Evolutionary conservation across 352 stramenopile species (phyloP).

Genomic region (Globisporangium splendens): DNA sequence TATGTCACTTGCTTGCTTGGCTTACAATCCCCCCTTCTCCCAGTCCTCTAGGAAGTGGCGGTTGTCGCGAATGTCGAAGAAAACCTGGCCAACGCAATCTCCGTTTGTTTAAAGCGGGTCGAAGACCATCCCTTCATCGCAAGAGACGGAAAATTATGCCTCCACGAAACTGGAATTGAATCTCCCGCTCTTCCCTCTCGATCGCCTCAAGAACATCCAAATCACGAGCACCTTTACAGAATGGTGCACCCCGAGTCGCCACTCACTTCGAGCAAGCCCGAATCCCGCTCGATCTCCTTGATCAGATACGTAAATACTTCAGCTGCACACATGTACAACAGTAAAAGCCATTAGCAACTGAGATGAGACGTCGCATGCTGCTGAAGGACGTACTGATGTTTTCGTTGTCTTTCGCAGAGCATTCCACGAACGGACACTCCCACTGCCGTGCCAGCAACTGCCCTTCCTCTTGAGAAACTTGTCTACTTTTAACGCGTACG

Average conservation of each 20-base stretch:
- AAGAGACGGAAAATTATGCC: too few species aligned
- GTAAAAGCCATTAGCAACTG: slow-evolving; percentile 9
- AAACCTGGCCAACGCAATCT: too few species aligned
- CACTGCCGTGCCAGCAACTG: slow-evolving; percentile 87
- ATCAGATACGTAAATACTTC: slow-evolving; percentile 91
- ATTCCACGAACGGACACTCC: slow-evolving; percentile 94
- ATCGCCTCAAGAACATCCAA: not conserved
- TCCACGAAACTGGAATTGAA: too few species aligned
- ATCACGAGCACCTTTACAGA: slow-evolving; percentile 43
- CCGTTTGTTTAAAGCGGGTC: not conserved
- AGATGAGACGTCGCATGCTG: not conserved
- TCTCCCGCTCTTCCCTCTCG: not conserved
- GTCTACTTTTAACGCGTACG: slow-evolving; percentile 27
- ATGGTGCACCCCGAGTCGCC: slow-evolving; percentile 72
- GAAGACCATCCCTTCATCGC: too few species aligned
- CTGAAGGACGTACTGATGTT: slow-evolving; percentile 78
- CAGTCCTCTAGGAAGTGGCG: not conserved
- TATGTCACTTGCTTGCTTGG: not conserved
- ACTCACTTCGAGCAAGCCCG: slow-evolving; percentile 80
- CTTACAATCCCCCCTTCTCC: not conserved
- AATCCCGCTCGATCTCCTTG: slow-evolving; percentile 88
- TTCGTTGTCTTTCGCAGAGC: slow-evolving; percentile 89
- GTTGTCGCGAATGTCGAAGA: too few species aligned
- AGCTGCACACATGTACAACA: slow-evolving; percentile 30
- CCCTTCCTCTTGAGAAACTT: slow-evolving; percentile 83